Conservation (phyloP, 2,329 filamentous ascomycete genomes). For the Stagonosporopsis tanaceti region DNA sequence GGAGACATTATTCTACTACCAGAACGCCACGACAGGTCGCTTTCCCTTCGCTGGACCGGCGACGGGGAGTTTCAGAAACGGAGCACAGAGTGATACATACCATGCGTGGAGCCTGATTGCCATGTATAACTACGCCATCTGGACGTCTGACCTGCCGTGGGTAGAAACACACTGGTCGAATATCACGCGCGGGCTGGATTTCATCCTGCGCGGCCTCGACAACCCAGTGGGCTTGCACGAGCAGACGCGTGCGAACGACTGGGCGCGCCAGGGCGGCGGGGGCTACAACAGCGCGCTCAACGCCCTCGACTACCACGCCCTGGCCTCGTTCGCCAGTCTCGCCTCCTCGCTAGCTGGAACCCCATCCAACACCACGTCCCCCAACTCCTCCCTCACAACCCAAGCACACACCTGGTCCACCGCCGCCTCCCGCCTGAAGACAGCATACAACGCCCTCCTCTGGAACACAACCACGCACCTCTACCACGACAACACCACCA, state of each 20-base stretch:
- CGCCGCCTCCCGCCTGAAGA: constrained; percentile 18
- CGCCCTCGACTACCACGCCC: constrained; percentile 42
- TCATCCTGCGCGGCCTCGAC: constrained; percentile 21
- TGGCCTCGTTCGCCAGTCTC: constrained; percentile 31
- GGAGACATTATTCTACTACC: constrained; percentile 30
- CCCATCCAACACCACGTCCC: not conserved
- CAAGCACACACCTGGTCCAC: constrained; percentile 17
- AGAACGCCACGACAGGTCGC: constrained; percentile 28
- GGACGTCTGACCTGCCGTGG: constrained; percentile 22
- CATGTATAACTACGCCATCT: constrained; percentile 32
- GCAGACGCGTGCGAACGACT: constrained; percentile 37
- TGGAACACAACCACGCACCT: constrained; percentile 14
- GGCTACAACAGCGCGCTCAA: constrained; percentile 46
- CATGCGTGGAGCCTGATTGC: constrained; percentile 33
- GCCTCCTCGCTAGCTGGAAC: constrained; percentile 19
- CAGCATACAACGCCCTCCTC: constrained; percentile 22
- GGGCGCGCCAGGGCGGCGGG: constrained; percentile 41
- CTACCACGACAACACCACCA: constrained; percentile 32
- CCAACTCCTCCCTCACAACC: not conserved
- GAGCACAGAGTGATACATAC: constrained; percentile 32
- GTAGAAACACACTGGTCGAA: constrained; percentile 24
- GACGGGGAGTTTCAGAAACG: constrained; percentile 12
- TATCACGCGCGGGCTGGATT: constrained; percentile 25
- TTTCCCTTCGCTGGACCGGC: constrained; percentile 32
- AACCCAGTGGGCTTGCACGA: constrained; percentile 24